Conservation (phyloP, 2,329 filamentous ascomycete species). For the Geoglossum cookeanum region DNA sequence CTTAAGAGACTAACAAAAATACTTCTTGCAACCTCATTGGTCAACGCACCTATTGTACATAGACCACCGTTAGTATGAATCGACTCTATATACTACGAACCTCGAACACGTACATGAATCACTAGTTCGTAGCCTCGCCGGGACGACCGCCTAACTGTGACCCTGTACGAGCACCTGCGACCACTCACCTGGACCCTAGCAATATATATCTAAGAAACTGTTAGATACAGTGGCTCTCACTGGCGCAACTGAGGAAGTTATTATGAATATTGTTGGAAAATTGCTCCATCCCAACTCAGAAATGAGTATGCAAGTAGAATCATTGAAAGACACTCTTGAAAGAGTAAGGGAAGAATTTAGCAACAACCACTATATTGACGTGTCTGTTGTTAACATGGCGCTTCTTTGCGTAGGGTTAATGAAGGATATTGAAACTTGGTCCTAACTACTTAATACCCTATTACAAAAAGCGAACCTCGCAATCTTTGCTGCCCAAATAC, state of each 20-base stretch:
- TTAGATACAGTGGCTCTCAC: slow-evolving; percentile 13
- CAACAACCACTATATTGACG: slow-evolving; percentile 23
- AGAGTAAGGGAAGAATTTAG: slow-evolving; percentile 20
- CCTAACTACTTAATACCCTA: slow-evolving; percentile 22
- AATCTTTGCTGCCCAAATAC: slow-evolving; percentile 21
- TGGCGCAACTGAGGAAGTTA: slow-evolving; percentile 11
- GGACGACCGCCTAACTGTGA: no score
- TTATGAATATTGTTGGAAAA: slow-evolving; percentile 13
- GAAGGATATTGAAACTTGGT: slow-evolving; percentile 12
- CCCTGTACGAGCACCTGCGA: no score
- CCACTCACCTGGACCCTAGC: no score
- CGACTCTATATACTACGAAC: no score
- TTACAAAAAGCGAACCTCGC: slow-evolving; percentile 27
- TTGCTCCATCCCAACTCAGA: slow-evolving; percentile 19
- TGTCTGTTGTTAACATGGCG: slow-evolving; percentile 19
- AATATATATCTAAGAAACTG: slow-evolving; percentile 15
- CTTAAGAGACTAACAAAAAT: no score
- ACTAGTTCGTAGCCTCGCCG: no score
- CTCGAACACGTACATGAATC: no score
- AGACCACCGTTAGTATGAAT: no score
- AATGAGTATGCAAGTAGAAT: slow-evolving; percentile 19
- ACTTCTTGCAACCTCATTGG: no score
- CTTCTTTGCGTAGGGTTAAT: slow-evolving; percentile 18
- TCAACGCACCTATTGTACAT: no score
- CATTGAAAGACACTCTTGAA: slow-evolving; percentile 17